These are phyloP conservation scores for Telopea speciosissima DNA, from an alignment of 177 flowering plant species.

Conservation along the genomic window DNA sequence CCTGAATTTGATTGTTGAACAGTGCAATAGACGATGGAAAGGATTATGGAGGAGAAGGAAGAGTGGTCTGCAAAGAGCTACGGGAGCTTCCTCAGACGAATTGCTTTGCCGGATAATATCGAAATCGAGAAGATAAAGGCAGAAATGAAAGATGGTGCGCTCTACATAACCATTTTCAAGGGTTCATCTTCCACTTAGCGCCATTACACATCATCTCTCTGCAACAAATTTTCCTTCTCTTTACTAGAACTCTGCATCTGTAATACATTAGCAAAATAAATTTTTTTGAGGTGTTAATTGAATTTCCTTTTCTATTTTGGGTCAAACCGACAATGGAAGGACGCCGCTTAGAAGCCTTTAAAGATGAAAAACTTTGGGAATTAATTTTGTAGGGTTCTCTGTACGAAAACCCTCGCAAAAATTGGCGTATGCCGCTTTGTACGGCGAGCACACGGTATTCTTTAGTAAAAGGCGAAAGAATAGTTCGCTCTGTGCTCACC, in stretches of 20 bases:
- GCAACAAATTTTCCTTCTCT: no score
- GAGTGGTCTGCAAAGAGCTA: conserved; percentile 70
- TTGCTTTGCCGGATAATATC: conserved; percentile 78
- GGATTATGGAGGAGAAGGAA: conserved; percentile 43
- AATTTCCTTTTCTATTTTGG: no score
- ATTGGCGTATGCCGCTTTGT: conserved; percentile 7
- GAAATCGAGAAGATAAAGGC: conserved; percentile 69
- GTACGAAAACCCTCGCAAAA: not conserved
- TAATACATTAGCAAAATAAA: no score
- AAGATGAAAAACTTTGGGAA: no score
- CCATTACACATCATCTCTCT: no score
- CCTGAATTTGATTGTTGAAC: no score
- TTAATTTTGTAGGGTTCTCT: no score
- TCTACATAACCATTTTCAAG: conserved; percentile 67
- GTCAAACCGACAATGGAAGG: no score
- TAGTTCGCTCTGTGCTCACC: conserved; percentile 64
- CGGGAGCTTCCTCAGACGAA: conserved; percentile 57
- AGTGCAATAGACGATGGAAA: conserved; percentile 82
- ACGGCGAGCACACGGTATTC: conserved; percentile 54
- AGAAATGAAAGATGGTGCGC: no score
- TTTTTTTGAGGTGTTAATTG: no score
- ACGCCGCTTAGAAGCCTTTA: no score
- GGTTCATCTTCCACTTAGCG: conserved; percentile 16
- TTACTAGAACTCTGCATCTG: no score
- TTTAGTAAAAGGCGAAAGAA: conserved; percentile 78